Conservation (phyloP, 345 rosid genomes). For the Acer yangbiense region DNA sequence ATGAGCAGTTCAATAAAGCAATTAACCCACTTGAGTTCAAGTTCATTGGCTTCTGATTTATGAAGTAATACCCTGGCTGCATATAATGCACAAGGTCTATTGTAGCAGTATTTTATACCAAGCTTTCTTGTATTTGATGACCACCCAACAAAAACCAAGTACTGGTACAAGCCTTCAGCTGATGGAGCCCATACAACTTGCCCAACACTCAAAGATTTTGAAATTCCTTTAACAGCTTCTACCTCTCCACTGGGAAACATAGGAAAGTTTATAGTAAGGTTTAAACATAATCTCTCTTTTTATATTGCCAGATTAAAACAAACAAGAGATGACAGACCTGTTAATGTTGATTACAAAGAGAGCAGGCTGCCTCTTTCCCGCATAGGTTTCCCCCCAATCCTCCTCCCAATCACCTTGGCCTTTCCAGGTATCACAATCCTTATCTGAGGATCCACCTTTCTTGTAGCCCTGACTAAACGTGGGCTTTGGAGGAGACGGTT, state of each 20-base stretch:
- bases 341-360: conserved; percentile 61
- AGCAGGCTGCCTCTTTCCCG: conserved; percentile 81
- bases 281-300: conserved; percentile 12
- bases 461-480: conserved; percentile 62
- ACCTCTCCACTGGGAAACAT: conserved; percentile 67
- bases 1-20: conserved; percentile 13
- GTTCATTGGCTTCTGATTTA: conserved; percentile 35
- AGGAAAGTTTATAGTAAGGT: conserved; percentile 15
- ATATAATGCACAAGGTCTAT: conserved; percentile 78
- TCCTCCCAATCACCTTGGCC: conserved; percentile 98
- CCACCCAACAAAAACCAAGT: conserved; percentile 91
- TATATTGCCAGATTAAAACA: neutral
- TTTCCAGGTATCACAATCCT: conserved; percentile 75
- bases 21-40: conserved; percentile 54
- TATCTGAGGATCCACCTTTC: conserved; percentile 52
- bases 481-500: conserved; percentile 64
- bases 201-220: conserved; percentile 73
- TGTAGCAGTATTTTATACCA: conserved; percentile 86
- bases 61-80: conserved; percentile 46
- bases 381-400: conserved; percentile 96
- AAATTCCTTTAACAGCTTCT: conserved; percentile 61
- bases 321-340: conserved; percentile 47
- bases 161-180: conserved; percentile 41
- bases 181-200: conserved; percentile 95
- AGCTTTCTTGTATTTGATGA: conserved; percentile 72